Evolutionary conservation across 768 basidiomycete species (phyloP).

Genomic region (Agaricus subrufescens): DNA sequence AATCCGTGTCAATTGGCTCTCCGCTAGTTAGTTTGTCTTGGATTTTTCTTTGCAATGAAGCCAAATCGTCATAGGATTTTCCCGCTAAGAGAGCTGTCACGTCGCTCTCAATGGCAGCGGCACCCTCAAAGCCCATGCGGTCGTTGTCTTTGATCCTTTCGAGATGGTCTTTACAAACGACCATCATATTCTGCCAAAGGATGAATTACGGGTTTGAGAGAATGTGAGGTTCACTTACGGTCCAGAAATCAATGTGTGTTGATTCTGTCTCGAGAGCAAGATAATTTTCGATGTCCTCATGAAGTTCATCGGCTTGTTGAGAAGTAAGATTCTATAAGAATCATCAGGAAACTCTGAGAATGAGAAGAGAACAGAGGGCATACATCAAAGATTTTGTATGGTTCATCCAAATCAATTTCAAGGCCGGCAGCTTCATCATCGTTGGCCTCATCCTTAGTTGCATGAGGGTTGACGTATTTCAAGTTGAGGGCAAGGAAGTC

Average conservation of each 20-base stretch:
- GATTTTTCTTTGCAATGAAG: conserved; percentile 77
- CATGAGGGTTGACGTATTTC: conserved; percentile 77
- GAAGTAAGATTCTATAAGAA: conserved; percentile 68
- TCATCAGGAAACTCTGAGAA: conserved; percentile 12
- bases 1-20: conserved; percentile 94
- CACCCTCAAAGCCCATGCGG: conserved; percentile 63
- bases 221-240: conserved; percentile 43
- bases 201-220: no score
- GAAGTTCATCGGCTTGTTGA: conserved; percentile 88
- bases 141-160: conserved; percentile 66
- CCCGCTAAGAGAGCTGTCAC: conserved; percentile 77
- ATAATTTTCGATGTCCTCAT: conserved; percentile 92
- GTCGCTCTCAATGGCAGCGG: conserved; percentile 80
- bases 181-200: conserved; percentile 82
- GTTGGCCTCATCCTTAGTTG: conserved; percentile 60
- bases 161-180: conserved; percentile 87
- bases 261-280: conserved; percentile 80
- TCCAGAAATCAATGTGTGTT: conserved; percentile 95
- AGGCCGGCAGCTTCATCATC: conserved; percentile 72
- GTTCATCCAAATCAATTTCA: conserved; percentile 97
- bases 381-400: conserved; percentile 96
- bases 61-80: conserved; percentile 83
- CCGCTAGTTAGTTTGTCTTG: conserved; percentile 87
- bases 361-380: conserved; percentile 22
- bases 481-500: conserved; percentile 96